Conservation (phyloP, 306 rosid genomes). For the Vigna hirtella region DNA sequence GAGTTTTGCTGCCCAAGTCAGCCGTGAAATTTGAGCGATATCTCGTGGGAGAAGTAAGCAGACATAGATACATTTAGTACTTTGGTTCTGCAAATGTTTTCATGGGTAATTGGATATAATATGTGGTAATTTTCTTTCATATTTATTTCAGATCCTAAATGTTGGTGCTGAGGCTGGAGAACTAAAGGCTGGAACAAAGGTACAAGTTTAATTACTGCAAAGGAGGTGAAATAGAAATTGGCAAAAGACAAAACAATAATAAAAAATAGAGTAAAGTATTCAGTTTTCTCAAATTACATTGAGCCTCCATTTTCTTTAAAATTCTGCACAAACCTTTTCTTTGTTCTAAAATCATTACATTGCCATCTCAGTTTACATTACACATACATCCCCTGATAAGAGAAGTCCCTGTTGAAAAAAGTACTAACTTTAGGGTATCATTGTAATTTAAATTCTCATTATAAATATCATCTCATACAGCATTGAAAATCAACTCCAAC, state of each 20-base stretch:
- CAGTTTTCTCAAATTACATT: too few relatives aligned
- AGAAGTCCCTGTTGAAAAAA: too few relatives aligned
- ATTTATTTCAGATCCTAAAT: conserved; percentile 69
- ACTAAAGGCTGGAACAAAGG: conserved; percentile 82
- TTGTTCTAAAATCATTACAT: too few relatives aligned
- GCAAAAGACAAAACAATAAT: background rate
- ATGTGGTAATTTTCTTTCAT: conserved; percentile 12
- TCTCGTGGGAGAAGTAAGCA: conserved; percentile 85
- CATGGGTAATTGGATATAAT: background rate
- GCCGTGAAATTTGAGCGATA: conserved; percentile 94
- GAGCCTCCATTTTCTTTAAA: too few relatives aligned
- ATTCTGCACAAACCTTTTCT: too few relatives aligned
- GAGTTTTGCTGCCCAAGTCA: conserved; percentile 85
- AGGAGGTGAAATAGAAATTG: conserved; percentile 11
- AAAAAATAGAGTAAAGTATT: too few relatives aligned
- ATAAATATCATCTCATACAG: too few relatives aligned
- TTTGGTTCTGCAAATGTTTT: background rate
- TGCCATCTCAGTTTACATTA: too few relatives aligned
- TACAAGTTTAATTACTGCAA: conserved; percentile 42
- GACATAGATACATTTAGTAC: conserved; percentile 21
- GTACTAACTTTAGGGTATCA: too few relatives aligned
- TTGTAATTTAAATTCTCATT: too few relatives aligned
- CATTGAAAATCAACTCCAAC: too few relatives aligned
- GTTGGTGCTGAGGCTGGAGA: conserved; percentile 80
- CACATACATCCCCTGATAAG: too few relatives aligned